phyloP scores from a whole-genome alignment of 78 protist species.

The Dictyostelium firmibasis region DNA sequence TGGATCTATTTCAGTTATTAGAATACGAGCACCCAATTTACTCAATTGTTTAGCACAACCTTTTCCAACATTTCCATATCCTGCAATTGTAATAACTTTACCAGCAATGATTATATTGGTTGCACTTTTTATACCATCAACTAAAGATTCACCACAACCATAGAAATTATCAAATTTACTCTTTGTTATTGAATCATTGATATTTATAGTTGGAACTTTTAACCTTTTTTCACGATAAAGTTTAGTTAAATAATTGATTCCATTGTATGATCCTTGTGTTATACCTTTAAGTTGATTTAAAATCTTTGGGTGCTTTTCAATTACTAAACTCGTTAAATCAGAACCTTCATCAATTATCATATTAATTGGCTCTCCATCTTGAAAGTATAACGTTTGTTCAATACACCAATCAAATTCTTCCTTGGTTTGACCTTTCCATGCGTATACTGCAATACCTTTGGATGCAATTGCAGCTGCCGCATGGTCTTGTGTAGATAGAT shows the following conservation, averaged over 20 bases:
- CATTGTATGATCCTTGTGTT: constrained; percentile 99
- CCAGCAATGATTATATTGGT: constrained; percentile 99
- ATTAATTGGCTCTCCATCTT: constrained; percentile 38
- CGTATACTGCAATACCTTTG: constrained; percentile 92
- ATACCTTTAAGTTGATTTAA: constrained; percentile 86
- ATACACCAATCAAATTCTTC: constrained; percentile 98
- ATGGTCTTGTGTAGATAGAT: constrained; percentile 99
- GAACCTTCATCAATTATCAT: constrained; percentile 99
- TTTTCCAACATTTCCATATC: constrained; percentile 99
- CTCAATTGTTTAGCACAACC: constrained; percentile 95
- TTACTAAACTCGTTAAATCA: constrained; percentile 96
- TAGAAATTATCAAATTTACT: constrained; percentile 99
- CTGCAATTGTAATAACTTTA: constrained; percentile 94
- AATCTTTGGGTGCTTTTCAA: constrained; percentile 85
- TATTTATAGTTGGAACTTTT: constrained; percentile 99
- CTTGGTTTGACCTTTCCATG: constrained; percentile 99
- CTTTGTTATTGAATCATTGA: constrained; percentile 99
- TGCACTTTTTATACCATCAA: constrained; percentile 98
- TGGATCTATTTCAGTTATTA: constrained; percentile 98
- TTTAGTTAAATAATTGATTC: constrained; percentile 95
- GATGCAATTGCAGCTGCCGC: constrained; percentile 98
- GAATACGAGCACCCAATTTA: constrained; percentile 92
- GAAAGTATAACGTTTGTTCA: constrained; percentile 90
- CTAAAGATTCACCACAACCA: constrained; percentile 98
- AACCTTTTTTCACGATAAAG: constrained; percentile 87